Evolutionary conservation across 306 rosid genomes (phyloP), one percentile per base, ranked within the genome.

Genomic region (Pterocarpus macrocarpus): DNA sequence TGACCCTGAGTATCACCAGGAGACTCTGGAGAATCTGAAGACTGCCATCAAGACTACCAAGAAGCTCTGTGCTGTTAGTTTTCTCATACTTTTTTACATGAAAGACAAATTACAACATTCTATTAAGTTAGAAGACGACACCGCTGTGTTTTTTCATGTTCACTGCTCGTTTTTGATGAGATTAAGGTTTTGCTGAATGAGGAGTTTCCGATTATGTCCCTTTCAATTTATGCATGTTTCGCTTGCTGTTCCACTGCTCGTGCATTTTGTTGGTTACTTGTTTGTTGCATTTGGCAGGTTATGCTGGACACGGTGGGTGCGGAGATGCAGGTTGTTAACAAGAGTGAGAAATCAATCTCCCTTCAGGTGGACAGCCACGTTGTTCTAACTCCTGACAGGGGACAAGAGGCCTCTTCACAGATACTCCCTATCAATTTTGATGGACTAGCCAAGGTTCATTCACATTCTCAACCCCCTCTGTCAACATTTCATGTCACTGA

Each of bases 51-150:
- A 90, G 86, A 53, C 38, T 65, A 88, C 98, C 58, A 93, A 90
- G 94, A 96, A 92, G 90, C 97, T 93, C 14, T 96, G 98, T 84
- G 97, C 98, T 80, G 99, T 95, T 82, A 84, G 97, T 66, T 4
- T 47, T 2, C 16, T 4, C 17, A 43, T 30, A 30, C 28, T 33
- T 47, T n/a, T 69, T 77, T 10, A 13, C 64, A 62, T 35, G 1
- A 34, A 53, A 1, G 22, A 34, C 39, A 76, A 47, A 22, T 22
- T 22, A 22, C 28, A 22, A 22, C 28, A 22, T 22, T 22, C 28
- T 22, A 22, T 52, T 28, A 28, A 38, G 44, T 44, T 33, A 78
- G 47, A 22, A 47, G 3, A 65, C 45, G 68, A 56, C 66, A n/a
- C 4, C 38, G 1, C 13, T 71, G 80, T 47, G 14, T 9, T 72